Evolutionary conservation across 2,329 filamentous ascomycete species (phyloP).

Genomic region (Talaromyces sp.): DNA sequence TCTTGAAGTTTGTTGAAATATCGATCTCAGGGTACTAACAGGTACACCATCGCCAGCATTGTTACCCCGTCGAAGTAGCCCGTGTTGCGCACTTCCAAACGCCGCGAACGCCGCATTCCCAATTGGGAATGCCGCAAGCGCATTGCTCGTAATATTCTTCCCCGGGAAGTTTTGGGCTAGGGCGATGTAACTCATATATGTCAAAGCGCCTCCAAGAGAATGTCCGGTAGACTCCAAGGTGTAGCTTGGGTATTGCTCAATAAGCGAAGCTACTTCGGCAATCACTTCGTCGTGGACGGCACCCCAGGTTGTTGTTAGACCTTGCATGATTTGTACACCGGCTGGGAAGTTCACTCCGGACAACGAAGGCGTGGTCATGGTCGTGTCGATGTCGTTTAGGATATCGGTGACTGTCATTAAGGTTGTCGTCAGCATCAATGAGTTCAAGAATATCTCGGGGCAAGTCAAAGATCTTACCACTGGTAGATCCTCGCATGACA

Average conservation of each 20-base stretch:
- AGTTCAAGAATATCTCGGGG: not conserved
- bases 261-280: not conserved
- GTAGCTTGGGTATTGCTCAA: not conserved
- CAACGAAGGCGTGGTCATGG: not conserved
- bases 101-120: conserved; percentile 24
- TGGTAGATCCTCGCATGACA: not conserved
- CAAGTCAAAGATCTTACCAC: not conserved
- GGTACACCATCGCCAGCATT: not conserved
- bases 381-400: not conserved
- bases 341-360: not conserved
- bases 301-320: not conserved
- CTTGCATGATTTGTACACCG: not conserved
- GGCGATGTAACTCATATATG: conserved; percentile 35
- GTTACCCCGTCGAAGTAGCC: not conserved
- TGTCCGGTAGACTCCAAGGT: conserved; percentile 21
- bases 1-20: not conserved
- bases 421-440: not conserved
- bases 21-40: not conserved
- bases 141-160: conserved; percentile 32
- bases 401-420: not conserved
- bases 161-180: conserved; percentile 33
- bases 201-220: conserved; percentile 34
- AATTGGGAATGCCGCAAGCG: conserved; percentile 35
- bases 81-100: not conserved
- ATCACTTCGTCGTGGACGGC: not conserved